Evolutionary conservation across 2,329 filamentous ascomycete species (phyloP), one percentile per base, ranked within the genome.

Genomic region (Paracorniculantispora psalliotae): DNA sequence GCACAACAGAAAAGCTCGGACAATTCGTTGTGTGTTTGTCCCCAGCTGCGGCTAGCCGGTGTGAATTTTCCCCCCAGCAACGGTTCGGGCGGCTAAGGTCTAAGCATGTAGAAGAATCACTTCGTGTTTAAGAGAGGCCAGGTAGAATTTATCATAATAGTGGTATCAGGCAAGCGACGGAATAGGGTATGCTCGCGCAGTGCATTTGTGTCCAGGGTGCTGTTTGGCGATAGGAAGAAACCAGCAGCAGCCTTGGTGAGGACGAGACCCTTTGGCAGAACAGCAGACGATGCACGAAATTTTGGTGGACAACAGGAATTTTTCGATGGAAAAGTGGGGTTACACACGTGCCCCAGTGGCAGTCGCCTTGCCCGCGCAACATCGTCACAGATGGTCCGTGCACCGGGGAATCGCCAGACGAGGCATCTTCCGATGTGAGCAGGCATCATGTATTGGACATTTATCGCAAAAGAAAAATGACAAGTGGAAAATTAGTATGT

Each of bases 291-390:
- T 39, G 15, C 21, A 33, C 12, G 39, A 59, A 43, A 43, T 59
- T 59, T 56, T 28, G 28, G 49, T 44, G 9, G 49, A 35, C 28
- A 35, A 59, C 44, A 30, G 37, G 64, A 63, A 61, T 63, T 66
- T 71, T 64, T 63, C n/a, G 3, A 9, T 21, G 48, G 39, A 65
- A 65, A 43, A 63, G 67, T 69, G 69, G 67, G 61, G 62, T 53
- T 23, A 37, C 57, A 63, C 70, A 71, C 69, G 69, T 72, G 69
- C 69, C 62, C 60, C n/a, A n/a, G n/a, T n/a, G n/a, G n/a, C n/a
- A n/a, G 23, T 25, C 26, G 41, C 50, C 33, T 39, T 41, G 52
- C 8, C 26, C 30, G 52, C 52, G 28, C 19, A 39, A 60, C 55
- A 54, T 54, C 53, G 57, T 53, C 57, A 37, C 21, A 8, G n/a